phyloP scores from a whole-genome alignment of 352 stramenopile species.

The Phytophthora syringae region DNA sequence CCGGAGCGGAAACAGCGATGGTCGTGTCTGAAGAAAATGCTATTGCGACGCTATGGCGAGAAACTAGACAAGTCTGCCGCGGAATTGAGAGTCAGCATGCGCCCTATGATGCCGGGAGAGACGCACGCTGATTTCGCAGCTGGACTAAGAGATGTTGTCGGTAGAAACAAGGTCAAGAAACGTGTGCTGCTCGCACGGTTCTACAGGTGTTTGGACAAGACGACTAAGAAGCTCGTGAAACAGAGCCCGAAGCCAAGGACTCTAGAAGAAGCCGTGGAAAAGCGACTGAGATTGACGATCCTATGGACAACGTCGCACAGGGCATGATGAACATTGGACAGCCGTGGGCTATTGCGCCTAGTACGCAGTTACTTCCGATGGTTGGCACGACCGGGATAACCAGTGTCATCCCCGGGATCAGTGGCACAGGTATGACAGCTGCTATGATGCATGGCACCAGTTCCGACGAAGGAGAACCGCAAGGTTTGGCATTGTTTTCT shows the following conservation, averaged over 20 bases:
- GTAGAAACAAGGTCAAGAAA: neutral
- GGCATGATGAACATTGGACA: neutral
- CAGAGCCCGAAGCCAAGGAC: neutral
- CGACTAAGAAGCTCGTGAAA: neutral
- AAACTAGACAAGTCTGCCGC: neutral
- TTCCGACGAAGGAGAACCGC: too few species aligned
- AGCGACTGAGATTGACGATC: neutral
- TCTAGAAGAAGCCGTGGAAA: neutral
- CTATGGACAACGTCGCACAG: neutral
- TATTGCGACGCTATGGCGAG: neutral
- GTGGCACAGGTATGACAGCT: neutral
- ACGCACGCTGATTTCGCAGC: neutral
- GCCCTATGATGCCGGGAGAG: neutral
- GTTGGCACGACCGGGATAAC: neutral
- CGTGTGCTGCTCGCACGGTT: neutral
- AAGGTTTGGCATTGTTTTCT: too few species aligned
- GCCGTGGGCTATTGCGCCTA: neutral
- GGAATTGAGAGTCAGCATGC: neutral
- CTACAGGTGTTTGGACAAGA: neutral
- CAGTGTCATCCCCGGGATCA: neutral
- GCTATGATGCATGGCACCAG: too few species aligned
- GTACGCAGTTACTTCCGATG: neutral
- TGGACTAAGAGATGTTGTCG: neutral
- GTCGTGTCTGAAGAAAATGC: neutral
- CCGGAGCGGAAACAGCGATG: neutral